These are phyloP conservation scores for Saitozyma sp. DNA, from an alignment of 768 basidiomycete genomes.

Conservation along the genomic window DNA sequence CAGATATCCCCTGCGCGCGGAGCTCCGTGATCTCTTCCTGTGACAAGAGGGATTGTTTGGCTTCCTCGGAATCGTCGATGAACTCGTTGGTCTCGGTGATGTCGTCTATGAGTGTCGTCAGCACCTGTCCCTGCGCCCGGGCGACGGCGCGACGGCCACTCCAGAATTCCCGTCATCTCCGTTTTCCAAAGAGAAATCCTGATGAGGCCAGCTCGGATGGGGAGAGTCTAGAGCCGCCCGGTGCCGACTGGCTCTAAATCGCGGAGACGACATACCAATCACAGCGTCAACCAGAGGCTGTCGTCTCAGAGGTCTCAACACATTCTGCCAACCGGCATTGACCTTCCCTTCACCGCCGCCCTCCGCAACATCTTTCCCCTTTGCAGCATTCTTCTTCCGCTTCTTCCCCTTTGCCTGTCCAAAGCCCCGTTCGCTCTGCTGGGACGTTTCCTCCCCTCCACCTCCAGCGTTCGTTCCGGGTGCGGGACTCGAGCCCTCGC, in stretches of 20 bases:
- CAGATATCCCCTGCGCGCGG: constrained; percentile 77
- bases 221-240: neutral
- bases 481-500: neutral
- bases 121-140: too few relatives aligned
- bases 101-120: constrained; percentile 65
- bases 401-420: constrained; percentile 27
- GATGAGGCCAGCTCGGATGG: neutral
- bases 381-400: constrained; percentile 63
- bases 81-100: constrained; percentile 95
- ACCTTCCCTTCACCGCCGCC: constrained; percentile 59
- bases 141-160: too few relatives aligned
- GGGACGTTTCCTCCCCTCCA: constrained; percentile 6
- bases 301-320: constrained; percentile 32
- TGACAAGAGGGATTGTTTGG: constrained; percentile 57
- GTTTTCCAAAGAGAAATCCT: neutral
- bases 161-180: too few relatives aligned
- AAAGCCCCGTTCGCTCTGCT: neutral
- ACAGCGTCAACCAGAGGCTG: constrained; percentile 35
- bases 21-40: constrained; percentile 83
- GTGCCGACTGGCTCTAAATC: too few relatives aligned
- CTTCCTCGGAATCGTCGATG: constrained; percentile 73
- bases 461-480: neutral
- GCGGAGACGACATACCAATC: constrained; percentile 16
- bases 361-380: constrained; percentile 57
- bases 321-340: constrained; percentile 30